phyloP scores from a whole-genome alignment of 805 yeast genomes.

The Kodamaea hsintzibuensis region DNA sequence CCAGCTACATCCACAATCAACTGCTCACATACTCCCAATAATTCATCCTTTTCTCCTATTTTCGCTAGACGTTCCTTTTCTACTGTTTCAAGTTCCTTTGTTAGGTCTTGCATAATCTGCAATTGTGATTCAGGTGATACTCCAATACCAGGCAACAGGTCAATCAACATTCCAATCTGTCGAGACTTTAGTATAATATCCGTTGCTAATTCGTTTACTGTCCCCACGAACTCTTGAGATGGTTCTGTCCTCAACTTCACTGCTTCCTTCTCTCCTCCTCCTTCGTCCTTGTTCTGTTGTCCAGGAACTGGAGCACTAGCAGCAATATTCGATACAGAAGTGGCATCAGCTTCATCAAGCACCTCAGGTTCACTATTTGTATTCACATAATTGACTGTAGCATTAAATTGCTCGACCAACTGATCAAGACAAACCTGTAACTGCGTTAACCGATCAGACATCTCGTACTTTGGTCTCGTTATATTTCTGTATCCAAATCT shows the following conservation, averaged over 20 bases:
- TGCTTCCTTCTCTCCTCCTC: constrained; percentile 2
- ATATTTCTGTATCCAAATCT: not conserved
- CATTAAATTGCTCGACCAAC: constrained; percentile 75
- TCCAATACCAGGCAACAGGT: constrained; percentile 90
- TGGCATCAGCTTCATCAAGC: constrained; percentile 59
- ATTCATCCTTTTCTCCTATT: constrained; percentile 60
- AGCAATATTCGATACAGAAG: constrained; percentile 62
- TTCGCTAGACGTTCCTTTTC: constrained; percentile 60
- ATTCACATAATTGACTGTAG: constrained; percentile 70
- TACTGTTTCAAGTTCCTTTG: constrained; percentile 57
- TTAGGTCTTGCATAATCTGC: constrained; percentile 58
- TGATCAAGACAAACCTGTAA: constrained; percentile 86
- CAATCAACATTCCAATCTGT: constrained; percentile 83
- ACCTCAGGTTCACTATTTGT: constrained; percentile 37
- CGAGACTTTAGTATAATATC: constrained; percentile 84
- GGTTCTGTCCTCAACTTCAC: constrained; percentile 7
- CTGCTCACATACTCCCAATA: constrained; percentile 62
- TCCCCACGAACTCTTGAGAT: constrained; percentile 31
- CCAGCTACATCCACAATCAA: constrained; percentile 61
- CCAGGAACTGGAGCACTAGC: constrained; percentile 56
- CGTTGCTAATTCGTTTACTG: constrained; percentile 73
- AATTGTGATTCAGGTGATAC: constrained; percentile 77
- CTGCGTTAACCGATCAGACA: constrained; percentile 90
- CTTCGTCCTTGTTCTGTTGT: constrained; percentile 16
- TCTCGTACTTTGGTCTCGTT: constrained; percentile 17